A percentile compares a stretch with the other conserved stretches of the same genome.
Evolutionary conservation across 2,329 filamentous ascomycete species (phyloP).

Genomic region (Scedosporium apiospermum): DNA sequence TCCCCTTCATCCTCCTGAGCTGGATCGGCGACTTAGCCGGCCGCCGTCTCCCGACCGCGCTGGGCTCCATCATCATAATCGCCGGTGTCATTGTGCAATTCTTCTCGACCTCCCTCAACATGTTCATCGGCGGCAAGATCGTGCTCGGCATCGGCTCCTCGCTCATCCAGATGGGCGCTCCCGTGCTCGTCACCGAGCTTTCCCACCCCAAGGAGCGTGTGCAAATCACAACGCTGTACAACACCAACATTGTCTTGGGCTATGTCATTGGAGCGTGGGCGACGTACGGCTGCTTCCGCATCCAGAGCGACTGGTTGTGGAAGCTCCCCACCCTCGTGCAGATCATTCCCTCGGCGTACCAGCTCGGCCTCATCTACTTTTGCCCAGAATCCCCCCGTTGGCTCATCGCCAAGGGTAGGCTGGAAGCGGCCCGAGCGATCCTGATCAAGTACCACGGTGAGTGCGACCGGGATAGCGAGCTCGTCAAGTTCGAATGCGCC

Average conservation of each 20-base stretch:
- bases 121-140: conserved; percentile 45
- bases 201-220: conserved; percentile 44
- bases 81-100: conserved; percentile 21
- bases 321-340: conserved; percentile 21
- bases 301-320: conserved; percentile 27
- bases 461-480: conserved; percentile 36
- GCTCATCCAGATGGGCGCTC: conserved; percentile 40
- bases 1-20: conserved; percentile 19
- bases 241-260: conserved; percentile 25
- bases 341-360: conserved; percentile 12
- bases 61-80: conserved; percentile 22
- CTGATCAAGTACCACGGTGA: conserved; percentile 49
- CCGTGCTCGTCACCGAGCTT: conserved; percentile 40
- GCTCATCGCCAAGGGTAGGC: conserved; percentile 46
- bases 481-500: conserved; percentile 41
- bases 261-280: conserved; percentile 29
- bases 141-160: conserved; percentile 44
- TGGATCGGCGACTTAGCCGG: conserved; percentile 22
- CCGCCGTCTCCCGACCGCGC: conserved; percentile 19
- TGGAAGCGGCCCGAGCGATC: conserved; percentile 40
- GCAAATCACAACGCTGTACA: conserved; percentile 43
- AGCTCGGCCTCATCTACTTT: conserved; percentile 28
- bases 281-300: conserved; percentile 30
- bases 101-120: conserved; percentile 21
- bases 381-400: conserved; percentile 55